Conservation (phyloP, 1,284 basidiomycete genomes). For the Pseudozyma tsukubaensis region DNA sequence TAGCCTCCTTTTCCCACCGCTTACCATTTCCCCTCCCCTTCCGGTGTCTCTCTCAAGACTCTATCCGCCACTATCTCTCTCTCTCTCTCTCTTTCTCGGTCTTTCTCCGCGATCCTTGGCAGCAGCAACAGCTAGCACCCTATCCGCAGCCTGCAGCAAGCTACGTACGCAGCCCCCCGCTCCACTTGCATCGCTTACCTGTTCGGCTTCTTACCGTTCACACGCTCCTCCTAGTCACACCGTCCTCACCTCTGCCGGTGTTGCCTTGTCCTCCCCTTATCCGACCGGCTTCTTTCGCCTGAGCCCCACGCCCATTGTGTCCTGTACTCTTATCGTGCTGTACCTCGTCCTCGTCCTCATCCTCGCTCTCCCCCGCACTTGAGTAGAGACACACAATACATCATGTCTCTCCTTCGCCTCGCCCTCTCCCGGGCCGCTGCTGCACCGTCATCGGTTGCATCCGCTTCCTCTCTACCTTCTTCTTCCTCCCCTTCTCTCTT, state of each 20-base stretch:
- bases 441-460: constrained; percentile 7
- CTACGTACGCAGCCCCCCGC: background rate
- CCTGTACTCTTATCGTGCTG: background rate
- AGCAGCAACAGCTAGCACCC: background rate
- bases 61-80: background rate
- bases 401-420: constrained; percentile 32
- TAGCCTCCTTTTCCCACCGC: background rate
- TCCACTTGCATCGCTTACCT: too few relatives aligned
- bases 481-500: constrained; percentile 5
- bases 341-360: constrained; percentile 3
- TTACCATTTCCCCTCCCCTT: background rate
- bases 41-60: background rate
- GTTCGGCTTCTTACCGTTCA: too few relatives aligned
- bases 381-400: background rate
- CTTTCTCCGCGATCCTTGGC: constrained; percentile 10
- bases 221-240: too few relatives aligned
- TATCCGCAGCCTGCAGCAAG: background rate
- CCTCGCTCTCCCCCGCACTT: background rate
- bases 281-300: background rate
- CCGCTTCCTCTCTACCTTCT: constrained; percentile 6
- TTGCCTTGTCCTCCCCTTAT: background rate
- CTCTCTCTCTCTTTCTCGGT: background rate
- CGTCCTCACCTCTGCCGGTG: background rate
- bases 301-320: too few relatives aligned
- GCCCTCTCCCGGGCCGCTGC: constrained; percentile 25